Conservation (phyloP, 73 alveolate species). For the Stentor coeruleus region DNA sequence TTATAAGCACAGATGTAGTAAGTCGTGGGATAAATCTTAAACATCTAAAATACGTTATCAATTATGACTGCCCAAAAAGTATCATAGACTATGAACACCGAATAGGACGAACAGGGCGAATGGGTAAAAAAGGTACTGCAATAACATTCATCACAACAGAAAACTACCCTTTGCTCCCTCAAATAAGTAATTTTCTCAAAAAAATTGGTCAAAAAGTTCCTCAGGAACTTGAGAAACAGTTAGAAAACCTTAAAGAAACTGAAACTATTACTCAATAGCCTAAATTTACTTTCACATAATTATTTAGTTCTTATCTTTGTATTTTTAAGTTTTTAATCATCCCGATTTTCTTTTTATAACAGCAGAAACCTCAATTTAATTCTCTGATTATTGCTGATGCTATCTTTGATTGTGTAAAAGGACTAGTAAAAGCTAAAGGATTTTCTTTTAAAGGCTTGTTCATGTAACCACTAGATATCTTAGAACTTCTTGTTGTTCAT, state of each 20-base stretch:
- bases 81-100: slow-evolving; percentile 97
- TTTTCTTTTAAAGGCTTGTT: too few relatives aligned
- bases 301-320: neutral
- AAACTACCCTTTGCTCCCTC: slow-evolving; percentile 34
- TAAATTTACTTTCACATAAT: too few relatives aligned
- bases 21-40: slow-evolving; percentile 97
- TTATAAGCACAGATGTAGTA: slow-evolving; percentile 95
- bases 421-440: too few relatives aligned
- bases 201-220: neutral
- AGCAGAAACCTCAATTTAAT: too few relatives aligned
- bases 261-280: too few relatives aligned
- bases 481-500: too few relatives aligned
- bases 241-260: neutral
- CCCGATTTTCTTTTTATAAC: too few relatives aligned
- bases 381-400: too few relatives aligned
- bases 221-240: slow-evolving; percentile 1
- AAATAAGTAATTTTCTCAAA: neutral
- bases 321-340: neutral
- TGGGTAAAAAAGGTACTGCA: slow-evolving; percentile 94
- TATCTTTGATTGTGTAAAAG: too few relatives aligned
- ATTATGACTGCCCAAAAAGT: slow-evolving; percentile 95
- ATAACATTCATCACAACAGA: slow-evolving; percentile 93
- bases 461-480: too few relatives aligned
- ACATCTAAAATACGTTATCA: slow-evolving; percentile 80
- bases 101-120: slow-evolving; percentile 99